Evolutionary conservation across 2,329 filamentous ascomycete species (phyloP).

Genomic region (Fusarium scirpi): DNA sequence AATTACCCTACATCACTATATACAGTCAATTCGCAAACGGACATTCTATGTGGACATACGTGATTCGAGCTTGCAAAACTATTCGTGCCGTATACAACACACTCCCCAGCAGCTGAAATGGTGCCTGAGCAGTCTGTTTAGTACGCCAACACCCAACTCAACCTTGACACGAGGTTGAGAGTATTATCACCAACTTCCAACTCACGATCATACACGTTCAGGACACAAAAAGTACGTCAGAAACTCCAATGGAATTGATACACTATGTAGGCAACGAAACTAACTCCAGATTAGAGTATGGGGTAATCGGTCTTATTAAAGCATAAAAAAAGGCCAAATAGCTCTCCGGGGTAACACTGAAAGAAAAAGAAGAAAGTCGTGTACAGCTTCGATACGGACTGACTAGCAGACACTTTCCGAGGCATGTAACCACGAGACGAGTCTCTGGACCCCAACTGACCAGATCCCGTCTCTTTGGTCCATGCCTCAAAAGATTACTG

Average conservation of each 20-base stretch:
- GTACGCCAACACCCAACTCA: not conserved
- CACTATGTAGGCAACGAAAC: constrained; percentile 46
- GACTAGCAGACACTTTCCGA: constrained; percentile 4
- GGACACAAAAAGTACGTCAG: constrained; percentile 15
- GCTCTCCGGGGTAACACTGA: constrained; percentile 53
- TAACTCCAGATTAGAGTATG: constrained; percentile 50
- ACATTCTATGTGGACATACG: not conserved
- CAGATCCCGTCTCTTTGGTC: constrained; percentile 3
- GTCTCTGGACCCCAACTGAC: constrained; percentile 7
- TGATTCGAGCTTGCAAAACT: not conserved
- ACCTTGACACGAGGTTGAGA: not conserved
- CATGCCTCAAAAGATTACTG: constrained; percentile 15
- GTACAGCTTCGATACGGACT: constrained; percentile 38
- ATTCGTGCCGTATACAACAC: not conserved
- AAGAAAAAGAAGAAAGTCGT: constrained; percentile 53
- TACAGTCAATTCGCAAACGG: not conserved
- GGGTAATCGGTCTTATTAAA: constrained; percentile 55
- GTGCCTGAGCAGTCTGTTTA: not conserved
- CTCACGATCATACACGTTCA: not conserved
- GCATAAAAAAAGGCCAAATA: constrained; percentile 54
- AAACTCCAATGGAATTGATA: constrained; percentile 44
- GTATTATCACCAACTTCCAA: not conserved
- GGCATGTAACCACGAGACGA: constrained; percentile 20
- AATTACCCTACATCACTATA: not conserved
- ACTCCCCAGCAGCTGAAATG: not conserved